Percentiles rank a stretch among this genome's conserved stretches.
Evolutionary conservation across 768 basidiomycete species (phyloP).

Genomic region (Lanmaoa rubissima): DNA sequence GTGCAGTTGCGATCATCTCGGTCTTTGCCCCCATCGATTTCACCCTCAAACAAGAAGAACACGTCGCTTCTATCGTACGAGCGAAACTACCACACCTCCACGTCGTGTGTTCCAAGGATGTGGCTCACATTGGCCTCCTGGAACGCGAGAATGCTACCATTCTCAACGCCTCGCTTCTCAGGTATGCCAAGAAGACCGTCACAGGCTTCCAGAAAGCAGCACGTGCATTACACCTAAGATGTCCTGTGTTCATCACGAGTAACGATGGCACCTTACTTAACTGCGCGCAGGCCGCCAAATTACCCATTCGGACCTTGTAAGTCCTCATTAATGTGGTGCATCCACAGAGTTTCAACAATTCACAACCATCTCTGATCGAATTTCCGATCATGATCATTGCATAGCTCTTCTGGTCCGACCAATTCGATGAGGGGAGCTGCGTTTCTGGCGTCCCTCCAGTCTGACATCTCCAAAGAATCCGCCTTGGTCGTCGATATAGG

Average conservation of each 20-base stretch:
- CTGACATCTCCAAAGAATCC: conserved; percentile 33
- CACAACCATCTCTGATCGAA: conserved; percentile 1
- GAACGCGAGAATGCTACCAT: conserved; percentile 70
- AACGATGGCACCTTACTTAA: conserved; percentile 57
- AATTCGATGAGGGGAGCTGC: conserved; percentile 72
- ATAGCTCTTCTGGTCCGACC: conserved; percentile 52
- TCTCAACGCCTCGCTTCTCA: conserved; percentile 61
- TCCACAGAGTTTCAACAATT: conserved; percentile 7
- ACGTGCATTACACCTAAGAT: conserved; percentile 42
- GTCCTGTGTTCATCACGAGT: conserved; percentile 57
- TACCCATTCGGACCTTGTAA: conserved; percentile 60
- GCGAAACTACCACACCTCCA: conserved; percentile 41
- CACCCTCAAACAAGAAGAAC: conserved; percentile 45
- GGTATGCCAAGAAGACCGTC: conserved; percentile 57
- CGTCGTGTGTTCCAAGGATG: conserved; percentile 54
- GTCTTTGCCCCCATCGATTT: conserved; percentile 50
- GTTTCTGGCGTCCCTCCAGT: conserved; percentile 49
- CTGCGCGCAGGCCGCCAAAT: conserved; percentile 46
- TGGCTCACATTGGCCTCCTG: conserved; percentile 56
- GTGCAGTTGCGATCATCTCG: conserved; percentile 43
- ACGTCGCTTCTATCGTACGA: conserved; percentile 41
- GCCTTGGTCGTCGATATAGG: conserved; percentile 62
- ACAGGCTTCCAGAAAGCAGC: conserved; percentile 52
- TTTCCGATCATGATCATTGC: conserved; percentile 6
- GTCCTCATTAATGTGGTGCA: conserved; percentile 22